A percentile compares a stretch with the other conserved stretches of the same genome.
Conservation (phyloP, 2,329 filamentous ascomycete genomes). For the Achaetomium macrosporum region DNA sequence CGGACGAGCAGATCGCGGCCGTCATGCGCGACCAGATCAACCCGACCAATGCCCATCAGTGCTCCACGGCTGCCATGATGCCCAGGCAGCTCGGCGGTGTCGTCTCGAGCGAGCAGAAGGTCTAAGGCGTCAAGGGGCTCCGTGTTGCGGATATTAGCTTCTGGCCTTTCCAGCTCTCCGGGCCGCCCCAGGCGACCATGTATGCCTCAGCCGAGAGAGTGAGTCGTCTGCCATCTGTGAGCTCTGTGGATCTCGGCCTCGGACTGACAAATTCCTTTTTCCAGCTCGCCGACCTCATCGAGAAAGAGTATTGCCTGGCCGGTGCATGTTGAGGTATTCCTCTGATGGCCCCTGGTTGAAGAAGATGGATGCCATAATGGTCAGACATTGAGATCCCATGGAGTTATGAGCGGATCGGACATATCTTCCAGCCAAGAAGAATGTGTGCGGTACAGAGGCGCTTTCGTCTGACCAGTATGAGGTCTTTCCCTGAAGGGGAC, state of each 20-base stretch:
- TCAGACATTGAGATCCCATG: too few species aligned
- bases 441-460: too few species aligned
- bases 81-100: slow-evolving; percentile 15
- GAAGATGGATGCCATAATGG: too few species aligned
- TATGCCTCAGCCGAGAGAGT: slow-evolving; percentile 23
- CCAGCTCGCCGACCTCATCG: slow-evolving; percentile 24
- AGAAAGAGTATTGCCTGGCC: slow-evolving; percentile 18
- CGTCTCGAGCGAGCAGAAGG: slow-evolving; percentile 17
- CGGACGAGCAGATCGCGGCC: slow-evolving; percentile 26
- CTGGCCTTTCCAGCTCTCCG: slow-evolving; percentile 22
- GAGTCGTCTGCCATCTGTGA: not conserved
- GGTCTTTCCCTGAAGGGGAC: too few species aligned
- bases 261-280: not conserved
- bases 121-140: slow-evolving; percentile 17
- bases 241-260: too few species aligned
- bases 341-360: not conserved
- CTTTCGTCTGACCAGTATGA: too few species aligned
- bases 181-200: slow-evolving; percentile 23
- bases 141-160: slow-evolving; percentile 21
- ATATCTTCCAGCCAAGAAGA: too few species aligned
- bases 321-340: not conserved
- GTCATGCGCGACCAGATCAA: slow-evolving; percentile 20
- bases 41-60: slow-evolving; percentile 27
- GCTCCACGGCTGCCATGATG: slow-evolving; percentile 26
- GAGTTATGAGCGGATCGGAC: too few species aligned